Conservation (phyloP, 495 filamentous ascomycete genomes). For the Bathelium albidoporum region DNA sequence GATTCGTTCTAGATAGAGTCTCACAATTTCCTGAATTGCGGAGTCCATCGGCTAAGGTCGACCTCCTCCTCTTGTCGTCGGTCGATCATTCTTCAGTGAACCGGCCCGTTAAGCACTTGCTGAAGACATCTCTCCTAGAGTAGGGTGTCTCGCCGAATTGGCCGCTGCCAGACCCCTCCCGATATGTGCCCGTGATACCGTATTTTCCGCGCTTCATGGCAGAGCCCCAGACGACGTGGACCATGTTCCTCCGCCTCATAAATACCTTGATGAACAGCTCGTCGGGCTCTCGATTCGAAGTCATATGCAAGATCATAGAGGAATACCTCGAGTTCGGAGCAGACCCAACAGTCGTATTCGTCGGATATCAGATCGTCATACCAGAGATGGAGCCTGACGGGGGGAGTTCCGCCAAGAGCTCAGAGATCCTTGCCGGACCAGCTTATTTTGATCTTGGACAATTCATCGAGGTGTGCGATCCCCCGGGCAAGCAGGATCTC, state of each 20-base stretch:
- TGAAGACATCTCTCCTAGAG: not conserved
- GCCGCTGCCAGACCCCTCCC: not conserved
- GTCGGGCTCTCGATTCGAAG: not conserved
- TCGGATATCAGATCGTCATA: not conserved
- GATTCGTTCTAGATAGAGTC: not conserved
- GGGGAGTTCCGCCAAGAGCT: not conserved
- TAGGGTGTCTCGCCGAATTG: not conserved
- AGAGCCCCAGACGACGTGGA: not conserved
- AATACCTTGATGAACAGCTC: not conserved
- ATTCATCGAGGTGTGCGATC: not conserved
- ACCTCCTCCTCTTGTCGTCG: not conserved
- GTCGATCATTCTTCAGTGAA: not conserved
- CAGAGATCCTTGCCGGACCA: not conserved
- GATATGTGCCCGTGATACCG: not conserved
- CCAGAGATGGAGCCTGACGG: not conserved
- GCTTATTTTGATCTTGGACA: not conserved
- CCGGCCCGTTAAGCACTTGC: not conserved
- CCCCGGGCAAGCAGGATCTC: slow-evolving; percentile 1
- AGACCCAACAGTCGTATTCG: not conserved
- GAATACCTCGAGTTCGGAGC: not conserved
- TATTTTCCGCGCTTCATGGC: not conserved
- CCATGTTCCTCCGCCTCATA: not conserved
- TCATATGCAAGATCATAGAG: not conserved
- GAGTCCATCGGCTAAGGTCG: not conserved
- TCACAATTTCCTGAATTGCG: not conserved